Evolutionary conservation across 495 filamentous ascomycete genomes (phyloP), one percentile per base, ranked within the genome.

Genomic region (Penicillium egyptiacum): DNA sequence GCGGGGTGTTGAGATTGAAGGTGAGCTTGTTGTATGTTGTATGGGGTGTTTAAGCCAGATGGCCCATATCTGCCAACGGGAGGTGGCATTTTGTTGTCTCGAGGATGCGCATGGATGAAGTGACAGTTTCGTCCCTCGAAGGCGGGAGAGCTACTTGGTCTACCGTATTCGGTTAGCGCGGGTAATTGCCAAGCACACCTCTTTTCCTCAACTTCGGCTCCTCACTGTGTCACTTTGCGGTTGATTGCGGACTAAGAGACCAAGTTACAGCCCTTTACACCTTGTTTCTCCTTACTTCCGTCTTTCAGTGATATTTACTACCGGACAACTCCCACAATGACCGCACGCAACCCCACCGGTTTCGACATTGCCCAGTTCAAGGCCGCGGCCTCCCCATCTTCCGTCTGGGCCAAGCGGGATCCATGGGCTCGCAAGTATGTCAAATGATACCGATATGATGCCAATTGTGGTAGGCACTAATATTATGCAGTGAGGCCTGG

Each of bases 401-500:
- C 82, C 45, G 58, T 68, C 33, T 80, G 66, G 62, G 75, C 75
- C 51, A 77, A 77, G 70, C 86, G 88, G 68, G 95, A 98, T 71
- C 94, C 94, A 40, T 98, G 94, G 94, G 85, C 83, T 70, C 77
- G 86, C 79, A 64, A 77, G 92, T 96, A 74, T 45, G 79, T 66
- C 53, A 41, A 50, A 16, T 40, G 26, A 23, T 41, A 10, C 31
- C 25, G 3, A 16, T 37, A 16, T 37, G 9, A 51, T 31, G 20
- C 23, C 40, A 57, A 55, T 53, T 53, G 30, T 33, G 37, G 25
- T 26, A 33, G 16, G 19, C 59, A 44, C 64, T 67, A 47, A 73
- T 44, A 16, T 40, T 49, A 43, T 46, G 22, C 71, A 98, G 94
- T 59, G 94, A 98, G 75, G 79, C 88, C 69, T 98, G 94, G 94